These are phyloP conservation scores for Sicyos edulis DNA, from an alignment of 306 rosid genomes.

Conservation along the genomic window DNA sequence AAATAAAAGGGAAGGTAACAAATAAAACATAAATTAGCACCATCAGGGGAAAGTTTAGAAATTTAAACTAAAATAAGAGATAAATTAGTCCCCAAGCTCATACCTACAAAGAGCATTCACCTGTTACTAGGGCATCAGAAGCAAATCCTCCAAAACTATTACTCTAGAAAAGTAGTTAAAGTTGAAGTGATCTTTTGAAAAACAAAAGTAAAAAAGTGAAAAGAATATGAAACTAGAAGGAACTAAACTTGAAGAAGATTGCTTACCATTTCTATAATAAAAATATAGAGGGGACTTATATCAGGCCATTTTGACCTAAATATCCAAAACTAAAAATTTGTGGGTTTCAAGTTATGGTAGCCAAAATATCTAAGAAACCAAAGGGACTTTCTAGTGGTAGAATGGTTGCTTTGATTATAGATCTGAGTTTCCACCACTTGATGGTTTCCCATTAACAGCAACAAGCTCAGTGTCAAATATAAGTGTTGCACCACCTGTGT, in stretches of 20 bases:
- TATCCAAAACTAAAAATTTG: background rate
- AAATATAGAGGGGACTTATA: background rate
- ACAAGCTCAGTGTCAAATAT: conserved; percentile 93
- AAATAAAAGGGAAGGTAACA: background rate
- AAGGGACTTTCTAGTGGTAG: background rate
- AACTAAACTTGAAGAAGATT: background rate
- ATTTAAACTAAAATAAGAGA: background rate
- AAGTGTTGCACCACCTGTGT: conserved; percentile 87
- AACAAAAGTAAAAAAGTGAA: background rate
- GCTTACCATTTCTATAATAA: background rate
- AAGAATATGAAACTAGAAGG: background rate
- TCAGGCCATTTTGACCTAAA: background rate
- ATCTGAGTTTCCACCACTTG: conserved; percentile 26
- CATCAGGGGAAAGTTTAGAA: background rate
- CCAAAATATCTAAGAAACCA: background rate
- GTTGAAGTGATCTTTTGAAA: background rate
- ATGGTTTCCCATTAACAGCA: conserved; percentile 56
- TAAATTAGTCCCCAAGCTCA: background rate
- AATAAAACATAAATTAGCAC: background rate
- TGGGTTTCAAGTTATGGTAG: no score
- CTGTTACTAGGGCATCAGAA: background rate
- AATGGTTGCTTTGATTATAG: background rate
- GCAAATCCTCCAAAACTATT: background rate
- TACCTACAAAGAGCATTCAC: background rate
- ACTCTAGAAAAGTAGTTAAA: background rate